These are phyloP conservation scores for Aspergillus clavatus DNA, from an alignment of 2,329 filamentous ascomycete species.

Conservation along the genomic window DNA sequence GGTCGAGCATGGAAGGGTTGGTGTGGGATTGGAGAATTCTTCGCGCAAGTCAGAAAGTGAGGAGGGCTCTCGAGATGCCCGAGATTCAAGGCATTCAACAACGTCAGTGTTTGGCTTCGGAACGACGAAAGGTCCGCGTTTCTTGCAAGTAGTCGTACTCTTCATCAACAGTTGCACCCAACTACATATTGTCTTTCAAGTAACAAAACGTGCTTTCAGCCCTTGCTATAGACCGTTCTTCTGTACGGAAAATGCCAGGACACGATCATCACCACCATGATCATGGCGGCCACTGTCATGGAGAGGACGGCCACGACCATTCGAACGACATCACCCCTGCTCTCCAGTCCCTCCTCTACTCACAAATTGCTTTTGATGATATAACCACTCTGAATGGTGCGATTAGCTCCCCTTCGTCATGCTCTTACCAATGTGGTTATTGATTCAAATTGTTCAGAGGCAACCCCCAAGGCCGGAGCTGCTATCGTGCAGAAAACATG, in stretches of 20 bases:
- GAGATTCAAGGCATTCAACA: not conserved
- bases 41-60: too few species aligned
- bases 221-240: not conserved
- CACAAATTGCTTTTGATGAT: slow-evolving; percentile 83
- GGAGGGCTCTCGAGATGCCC: not conserved
- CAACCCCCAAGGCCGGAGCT: slow-evolving; percentile 61
- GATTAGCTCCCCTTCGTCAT: not conserved
- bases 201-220: not conserved
- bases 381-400: slow-evolving; percentile 75
- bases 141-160: not conserved
- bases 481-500: slow-evolving; percentile 85
- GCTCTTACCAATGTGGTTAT: not conserved
- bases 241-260: slow-evolving; percentile 26
- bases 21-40: too few species aligned
- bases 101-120: slow-evolving; percentile 1
- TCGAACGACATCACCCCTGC: slow-evolving; percentile 88
- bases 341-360: slow-evolving; percentile 83
- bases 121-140: slow-evolving; percentile 16
- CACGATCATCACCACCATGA: slow-evolving; percentile 37
- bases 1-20: too few species aligned
- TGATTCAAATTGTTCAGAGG: slow-evolving; percentile 42
- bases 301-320: slow-evolving; percentile 70
- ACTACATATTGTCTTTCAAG: not conserved
- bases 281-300: slow-evolving; percentile 45
- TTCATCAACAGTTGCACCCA: not conserved